phyloP scores from a whole-genome alignment of 1,284 basidiomycete species.

The Hemileia vastatrix region DNA sequence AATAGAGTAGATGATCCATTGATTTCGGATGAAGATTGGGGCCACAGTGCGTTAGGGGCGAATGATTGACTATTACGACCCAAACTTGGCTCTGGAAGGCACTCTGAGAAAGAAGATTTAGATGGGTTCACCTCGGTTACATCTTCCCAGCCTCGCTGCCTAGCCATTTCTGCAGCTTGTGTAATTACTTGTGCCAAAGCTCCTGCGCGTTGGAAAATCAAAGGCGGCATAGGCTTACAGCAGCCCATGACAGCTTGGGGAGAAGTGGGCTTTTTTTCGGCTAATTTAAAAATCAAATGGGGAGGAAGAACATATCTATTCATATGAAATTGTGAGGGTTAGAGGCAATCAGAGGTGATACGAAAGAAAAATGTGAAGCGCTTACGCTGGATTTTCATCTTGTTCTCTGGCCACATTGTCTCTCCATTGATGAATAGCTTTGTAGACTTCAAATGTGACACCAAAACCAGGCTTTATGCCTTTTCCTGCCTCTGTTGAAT shows the following conservation, averaged over 20 bases:
- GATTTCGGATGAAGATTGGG: no score
- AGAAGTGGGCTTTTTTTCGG: conserved; percentile 54
- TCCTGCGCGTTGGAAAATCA: no score
- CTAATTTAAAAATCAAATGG: conserved; percentile 59
- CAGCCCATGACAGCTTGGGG: conserved; percentile 54
- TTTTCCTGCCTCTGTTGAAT: conserved; percentile 27
- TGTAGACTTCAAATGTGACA: conserved; percentile 55
- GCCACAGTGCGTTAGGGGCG: no score
- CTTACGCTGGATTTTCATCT: conserved; percentile 72
- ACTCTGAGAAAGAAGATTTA: no score
- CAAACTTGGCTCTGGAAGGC: no score
- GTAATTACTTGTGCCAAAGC: no score
- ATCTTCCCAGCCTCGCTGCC: no score
- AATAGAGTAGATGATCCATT: no score
- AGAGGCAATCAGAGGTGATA: background rate
- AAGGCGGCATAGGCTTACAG: conserved; percentile 54
- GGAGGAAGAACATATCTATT: conserved; percentile 55
- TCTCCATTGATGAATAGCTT: conserved; percentile 71
- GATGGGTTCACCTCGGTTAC: no score
- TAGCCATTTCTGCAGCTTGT: no score
- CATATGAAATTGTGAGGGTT: no score
- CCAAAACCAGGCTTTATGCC: conserved; percentile 9
- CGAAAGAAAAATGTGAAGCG: conserved; percentile 3
- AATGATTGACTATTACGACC: no score
- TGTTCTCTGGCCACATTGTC: conserved; percentile 68